phyloP scores from a whole-genome alignment of 2,329 filamentous ascomycete species.

The Aspergillus costaricaensis region DNA sequence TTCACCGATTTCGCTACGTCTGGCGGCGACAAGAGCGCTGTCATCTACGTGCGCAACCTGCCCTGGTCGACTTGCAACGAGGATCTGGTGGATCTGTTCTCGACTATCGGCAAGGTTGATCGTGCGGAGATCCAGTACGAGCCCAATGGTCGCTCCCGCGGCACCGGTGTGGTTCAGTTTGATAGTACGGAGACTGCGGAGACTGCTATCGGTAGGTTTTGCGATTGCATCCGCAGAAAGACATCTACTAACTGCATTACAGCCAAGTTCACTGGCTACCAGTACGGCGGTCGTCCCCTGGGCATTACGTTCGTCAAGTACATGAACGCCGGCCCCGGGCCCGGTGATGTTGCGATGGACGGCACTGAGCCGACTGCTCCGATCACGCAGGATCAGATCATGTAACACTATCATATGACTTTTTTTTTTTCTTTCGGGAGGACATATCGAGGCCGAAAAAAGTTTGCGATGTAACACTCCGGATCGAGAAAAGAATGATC shows the following conservation, averaged over 20 bases:
- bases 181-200: slow-evolving; percentile 80
- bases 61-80: slow-evolving; percentile 99
- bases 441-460: slow-evolving; percentile 10
- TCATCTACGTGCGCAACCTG: slow-evolving; percentile 95
- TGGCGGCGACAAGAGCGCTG: slow-evolving; percentile 78
- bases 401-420: slow-evolving; percentile 58
- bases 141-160: slow-evolving; percentile 89
- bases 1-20: slow-evolving; percentile 92
- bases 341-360: slow-evolving; percentile 72
- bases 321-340: slow-evolving; percentile 64
- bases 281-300: slow-evolving; percentile 92
- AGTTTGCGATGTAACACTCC: slow-evolving; percentile 16
- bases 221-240: background rate
- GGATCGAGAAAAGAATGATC: slow-evolving; percentile 3
- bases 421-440: slow-evolving; percentile 3
- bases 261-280: slow-evolving; percentile 96
- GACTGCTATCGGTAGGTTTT: slow-evolving; percentile 71
- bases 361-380: slow-evolving; percentile 68
- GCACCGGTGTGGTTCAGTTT: slow-evolving; percentile 95
- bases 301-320: slow-evolving; percentile 95
- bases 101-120: slow-evolving; percentile 95
- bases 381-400: slow-evolving; percentile 97
- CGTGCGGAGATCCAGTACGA: slow-evolving; percentile 99
- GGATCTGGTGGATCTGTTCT: slow-evolving; percentile 93
- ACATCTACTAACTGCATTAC: slow-evolving; percentile 15